These are phyloP conservation scores for Andrographis paniculata DNA, from an alignment of 305 asterid genomes.

Conservation along the genomic window DNA sequence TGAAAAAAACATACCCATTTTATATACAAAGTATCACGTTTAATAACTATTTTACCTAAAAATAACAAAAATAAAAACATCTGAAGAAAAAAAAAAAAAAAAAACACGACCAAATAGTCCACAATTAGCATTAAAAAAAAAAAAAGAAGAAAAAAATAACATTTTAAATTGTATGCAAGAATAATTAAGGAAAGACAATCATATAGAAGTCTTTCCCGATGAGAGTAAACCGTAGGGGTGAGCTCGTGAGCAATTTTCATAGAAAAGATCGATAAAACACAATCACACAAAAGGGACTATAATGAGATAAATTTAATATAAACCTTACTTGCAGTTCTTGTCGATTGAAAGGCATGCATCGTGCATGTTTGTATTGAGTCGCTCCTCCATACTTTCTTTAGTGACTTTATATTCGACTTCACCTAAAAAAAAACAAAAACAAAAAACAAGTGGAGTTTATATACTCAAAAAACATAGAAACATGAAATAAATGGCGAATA, in stretches of 20 bases:
- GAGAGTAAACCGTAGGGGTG: conserved; percentile 1
- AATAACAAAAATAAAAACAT: too few species aligned
- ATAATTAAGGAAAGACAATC: too few species aligned
- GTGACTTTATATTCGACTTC: conserved; percentile 62
- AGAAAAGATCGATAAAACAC: conserved; percentile 9
- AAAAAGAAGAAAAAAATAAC: too few species aligned
- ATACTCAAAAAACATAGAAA: conserved; percentile 25
- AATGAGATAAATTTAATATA: background rate
- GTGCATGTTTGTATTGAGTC: conserved; percentile 68
- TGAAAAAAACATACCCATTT: too few species aligned
- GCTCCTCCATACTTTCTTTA: conserved; percentile 67
- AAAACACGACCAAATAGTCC: too few species aligned
- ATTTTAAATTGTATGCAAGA: too few species aligned
- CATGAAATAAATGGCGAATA: background rate
- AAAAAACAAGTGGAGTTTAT: background rate
- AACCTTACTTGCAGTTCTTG: conserved; percentile 55
- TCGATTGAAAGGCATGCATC: conserved; percentile 67
- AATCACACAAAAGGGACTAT: background rate
- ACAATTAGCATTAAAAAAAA: too few species aligned
- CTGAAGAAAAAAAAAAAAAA: too few species aligned
- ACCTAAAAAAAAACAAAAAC: conserved; percentile 28
- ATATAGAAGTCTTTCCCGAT: too few species aligned
- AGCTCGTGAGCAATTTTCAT: background rate
- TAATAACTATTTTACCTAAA: too few species aligned
- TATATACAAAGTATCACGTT: too few species aligned